phyloP scores from a whole-genome alignment of 2,329 filamentous ascomycete species.

The Diplodia mutila region DNA sequence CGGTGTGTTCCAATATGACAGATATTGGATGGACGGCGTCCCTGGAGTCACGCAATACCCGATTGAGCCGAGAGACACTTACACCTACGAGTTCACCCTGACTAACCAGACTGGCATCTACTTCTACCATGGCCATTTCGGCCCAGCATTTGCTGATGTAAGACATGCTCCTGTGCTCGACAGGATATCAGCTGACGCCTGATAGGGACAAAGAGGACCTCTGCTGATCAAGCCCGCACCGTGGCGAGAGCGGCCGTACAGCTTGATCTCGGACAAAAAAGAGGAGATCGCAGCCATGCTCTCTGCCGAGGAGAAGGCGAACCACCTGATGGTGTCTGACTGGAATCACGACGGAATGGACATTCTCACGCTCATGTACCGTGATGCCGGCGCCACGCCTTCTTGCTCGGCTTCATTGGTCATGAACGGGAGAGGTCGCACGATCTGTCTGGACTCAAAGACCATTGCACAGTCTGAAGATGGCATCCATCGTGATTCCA shows the following conservation, averaged over 20 bases:
- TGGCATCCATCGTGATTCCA: neutral
- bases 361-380: constrained; percentile 51
- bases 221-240: constrained; percentile 53
- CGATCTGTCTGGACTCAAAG: constrained; percentile 54
- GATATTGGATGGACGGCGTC: constrained; percentile 65
- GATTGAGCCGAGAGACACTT: constrained; percentile 55
- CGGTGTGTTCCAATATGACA: constrained; percentile 55
- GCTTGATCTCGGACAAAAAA: constrained; percentile 51
- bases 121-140: constrained; percentile 64
- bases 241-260: constrained; percentile 52
- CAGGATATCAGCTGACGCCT: constrained; percentile 27
- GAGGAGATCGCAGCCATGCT: constrained; percentile 51
- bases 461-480: constrained; percentile 46
- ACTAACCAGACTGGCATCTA: constrained; percentile 62
- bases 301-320: constrained; percentile 52
- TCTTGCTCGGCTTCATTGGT: constrained; percentile 63
- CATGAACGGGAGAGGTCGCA: constrained; percentile 64
- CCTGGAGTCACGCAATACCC: constrained; percentile 60
- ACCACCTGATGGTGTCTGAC: constrained; percentile 60
- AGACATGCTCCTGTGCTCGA: neutral
- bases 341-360: constrained; percentile 59
- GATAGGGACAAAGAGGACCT: constrained; percentile 63
- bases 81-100: constrained; percentile 57
- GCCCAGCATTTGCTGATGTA: constrained; percentile 25
- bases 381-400: constrained; percentile 51